Base-by-base conservation (phyloP, 345 rosid genomes). In the Rhodamnia argentea region DNA sequence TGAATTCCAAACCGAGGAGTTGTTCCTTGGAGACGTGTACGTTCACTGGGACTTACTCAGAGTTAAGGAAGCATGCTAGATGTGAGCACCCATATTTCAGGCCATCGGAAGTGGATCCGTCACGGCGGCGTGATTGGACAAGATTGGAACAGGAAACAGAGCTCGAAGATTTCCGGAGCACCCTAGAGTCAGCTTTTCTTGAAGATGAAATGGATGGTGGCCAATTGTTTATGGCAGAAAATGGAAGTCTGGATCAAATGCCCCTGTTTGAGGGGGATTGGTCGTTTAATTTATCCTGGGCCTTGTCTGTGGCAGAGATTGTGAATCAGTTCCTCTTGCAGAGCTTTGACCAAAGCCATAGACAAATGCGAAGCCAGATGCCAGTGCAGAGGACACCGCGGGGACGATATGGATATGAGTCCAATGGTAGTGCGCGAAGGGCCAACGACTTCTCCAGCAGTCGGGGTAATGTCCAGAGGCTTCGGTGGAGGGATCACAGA, bases 51-150 rank as follows among this genome's bases (percentile, higher is more conserved):
- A 91, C 89, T 18, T 95, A 93, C 62, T 37, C 87, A 3, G 92
- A 94, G 84, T 90, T 94, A 37, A 94, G 93, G 87, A 91, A 78
- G 88, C 98, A 95, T 44, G 93, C 93, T 58, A 90, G 93, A 88
- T 84, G 86, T 6, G 92, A 89, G 37, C 98, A 95, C 86, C 95
- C 95, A 2, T 84, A 59, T 55, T 76, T 75, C 7, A 89, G 90
- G 27, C 93, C 92, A 7, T 50, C 90, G 0, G 92, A 89, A 85
- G 86, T 92, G 84, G 95, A 94, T 47, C 91, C 91, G 2, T 88
- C 87, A 55, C 89, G 91, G 75, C 91, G 84, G 86, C 87, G 52
- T 18, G 88, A 86, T 81, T 95, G 95, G 98, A 84, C 83, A 55
- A 90, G 91, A 52, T 29, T 93, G 83, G 92, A 92, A 83, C 88